Base-by-base conservation (phyloP, 208 protist species). In the Crithidia expoeki region DNA sequence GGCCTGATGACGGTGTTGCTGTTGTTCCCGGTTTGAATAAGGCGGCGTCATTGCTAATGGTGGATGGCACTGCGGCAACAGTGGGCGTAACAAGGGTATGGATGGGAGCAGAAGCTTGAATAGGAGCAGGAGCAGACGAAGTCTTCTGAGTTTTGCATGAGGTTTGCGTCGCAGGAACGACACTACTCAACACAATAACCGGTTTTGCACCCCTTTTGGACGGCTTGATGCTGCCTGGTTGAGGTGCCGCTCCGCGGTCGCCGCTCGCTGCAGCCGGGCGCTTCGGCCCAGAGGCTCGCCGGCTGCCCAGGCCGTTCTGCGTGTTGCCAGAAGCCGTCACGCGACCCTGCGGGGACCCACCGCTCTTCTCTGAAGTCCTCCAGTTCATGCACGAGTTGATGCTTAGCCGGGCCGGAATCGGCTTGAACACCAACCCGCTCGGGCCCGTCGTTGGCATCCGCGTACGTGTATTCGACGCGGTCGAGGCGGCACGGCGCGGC, bases 401-500 rank as follows among this genome's bases (percentile, higher is more conserved):
- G 27, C 64, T 70, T 11, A 58, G 52, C 11, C 64, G 64, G 5
- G 36, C 40, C 11, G 64, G 64, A 23, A 61, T 27, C 10, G 64
- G 36, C 52, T 70, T 58, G 52, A 70, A 55, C 10, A 67, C 34
- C 2, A 67, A 1, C 4, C 33, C 21, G 21, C 49, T 67, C 42
- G 42, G 46, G 2, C 61, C 47, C 21, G 61, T 34, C 49, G 21
- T 30, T 1, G 61, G 23, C 10, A 44, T 42, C 42, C 58, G 58
- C 28, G 58, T 42, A 5, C 58, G 42, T 10, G 58, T 52, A 25
- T 30, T 51, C n/a, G 58, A 1, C 28, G 58, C 19, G 17, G 47
- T 11, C 6, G 46, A 32, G 4, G 55, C 28, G 0, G 27, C 49
- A 11, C 49, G 49, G 49, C 28, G 9, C 32, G 61, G 33, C 7